A percentile compares a stretch with the other conserved stretches of the same genome.
Evolutionary conservation across 2,329 filamentous ascomycete species (phyloP).

Genomic region (Chaetomiaceae sp.): DNA sequence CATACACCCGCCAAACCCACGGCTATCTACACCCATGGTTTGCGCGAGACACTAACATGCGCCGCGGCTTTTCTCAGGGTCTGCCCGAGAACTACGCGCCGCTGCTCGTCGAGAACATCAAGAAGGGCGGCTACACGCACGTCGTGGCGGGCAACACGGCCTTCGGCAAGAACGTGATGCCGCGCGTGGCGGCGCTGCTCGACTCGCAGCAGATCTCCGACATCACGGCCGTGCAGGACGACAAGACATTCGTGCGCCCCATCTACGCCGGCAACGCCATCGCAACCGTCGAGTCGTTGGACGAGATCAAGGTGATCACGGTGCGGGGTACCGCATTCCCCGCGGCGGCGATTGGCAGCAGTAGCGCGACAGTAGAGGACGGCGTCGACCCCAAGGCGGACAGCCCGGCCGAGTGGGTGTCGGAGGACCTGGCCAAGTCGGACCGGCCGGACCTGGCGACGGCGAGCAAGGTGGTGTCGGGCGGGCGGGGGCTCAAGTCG

Average conservation of each 20-base stretch:
- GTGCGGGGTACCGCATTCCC: slow-evolving; percentile 91
- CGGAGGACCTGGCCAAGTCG: slow-evolving; percentile 85
- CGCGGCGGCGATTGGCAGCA: slow-evolving; percentile 62
- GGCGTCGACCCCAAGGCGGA: slow-evolving; percentile 77
- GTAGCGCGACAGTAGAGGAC: slow-evolving; percentile 70
- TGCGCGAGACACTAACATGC: background rate
- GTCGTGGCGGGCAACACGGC: slow-evolving; percentile 86
- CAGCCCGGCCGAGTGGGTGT: slow-evolving; percentile 77
- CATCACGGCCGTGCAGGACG: slow-evolving; percentile 76
- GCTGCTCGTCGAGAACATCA: slow-evolving; percentile 90
- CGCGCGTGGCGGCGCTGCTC: slow-evolving; percentile 82
- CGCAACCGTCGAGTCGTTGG: slow-evolving; percentile 85
- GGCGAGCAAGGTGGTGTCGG: slow-evolving; percentile 85
- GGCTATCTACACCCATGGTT: background rate
- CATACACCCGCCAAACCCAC: no score
- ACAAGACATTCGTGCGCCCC: slow-evolving; percentile 91
- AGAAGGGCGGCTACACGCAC: slow-evolving; percentile 90
- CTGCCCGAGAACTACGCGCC: slow-evolving; percentile 93
- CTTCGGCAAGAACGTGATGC: slow-evolving; percentile 93
- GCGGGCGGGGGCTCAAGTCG: slow-evolving; percentile 90
- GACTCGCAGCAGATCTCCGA: slow-evolving; percentile 93
- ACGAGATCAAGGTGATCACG: slow-evolving; percentile 81
- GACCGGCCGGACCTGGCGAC: slow-evolving; percentile 90
- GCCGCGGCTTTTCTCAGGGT: slow-evolving; percentile 45
- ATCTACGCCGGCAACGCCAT: slow-evolving; percentile 99